Evolutionary conservation across 805 yeast genomes (phyloP), one percentile per base, ranked within the genome.

Genomic region (Wickerhamiella domercqiae): DNA sequence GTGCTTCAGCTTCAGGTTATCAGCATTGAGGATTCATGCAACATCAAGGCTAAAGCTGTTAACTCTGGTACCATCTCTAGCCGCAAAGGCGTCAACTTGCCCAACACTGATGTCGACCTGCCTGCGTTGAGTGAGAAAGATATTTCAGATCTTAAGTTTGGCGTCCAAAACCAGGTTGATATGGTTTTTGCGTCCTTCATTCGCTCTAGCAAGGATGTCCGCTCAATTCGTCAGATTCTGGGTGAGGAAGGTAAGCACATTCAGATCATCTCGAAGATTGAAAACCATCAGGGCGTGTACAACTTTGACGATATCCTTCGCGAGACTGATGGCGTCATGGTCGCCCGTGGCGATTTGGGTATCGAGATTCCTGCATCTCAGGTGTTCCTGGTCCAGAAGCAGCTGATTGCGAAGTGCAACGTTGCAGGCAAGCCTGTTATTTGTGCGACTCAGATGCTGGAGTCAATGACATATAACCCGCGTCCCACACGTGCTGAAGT

Each of bases 401-500:
- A 86, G 71, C 73, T 90, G 68, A 87, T 90, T 62, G 97, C 98
- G 59, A 90, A 90, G 71, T 90, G 94, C 73, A 93, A 90, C 78
- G 70, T 87, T 61, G 97, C 94, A 51, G 98, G 96, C 63, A 90
- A 90, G 76, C 98, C 98, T 59, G 96, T 84, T 52, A 84, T 90
- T 62, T 90, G 98, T 71, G 98, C 98, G 50, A 90, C 98, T 49
- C 98, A 90, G 70, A 90, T 90, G 98, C 77, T 90, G 64, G 98
- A 90, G 70, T 83, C 96, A 43, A 90, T 90, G 98, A 90, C 97
- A 45, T 83, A 79, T 70, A 90, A 90, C 79, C 98, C 98, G 64
- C 80, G 98, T 68, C 98, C 98, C 66, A 90, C 98, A 62, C 81
- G 98, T 71, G 98, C 98, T 52, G 98, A 90, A 70, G 98, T 90